Conservation (phyloP, 805 yeast species). For the Metschnikowia gelsemii region DNA sequence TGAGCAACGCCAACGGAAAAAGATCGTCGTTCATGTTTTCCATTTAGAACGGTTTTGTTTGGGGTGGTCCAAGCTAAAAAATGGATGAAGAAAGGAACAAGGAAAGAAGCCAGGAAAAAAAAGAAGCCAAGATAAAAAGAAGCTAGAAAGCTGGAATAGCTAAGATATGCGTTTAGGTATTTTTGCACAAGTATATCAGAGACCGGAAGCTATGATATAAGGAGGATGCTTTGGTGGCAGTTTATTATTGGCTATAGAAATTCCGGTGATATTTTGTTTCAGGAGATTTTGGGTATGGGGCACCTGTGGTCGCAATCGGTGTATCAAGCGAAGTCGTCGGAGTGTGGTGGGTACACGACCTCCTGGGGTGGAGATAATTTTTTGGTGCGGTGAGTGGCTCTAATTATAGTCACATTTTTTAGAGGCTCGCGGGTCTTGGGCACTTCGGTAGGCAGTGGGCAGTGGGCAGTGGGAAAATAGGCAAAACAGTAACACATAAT, state of each 20-base stretch:
- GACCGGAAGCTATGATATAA: too few relatives aligned
- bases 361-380: background rate
- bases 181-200: too few relatives aligned
- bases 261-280: too few relatives aligned
- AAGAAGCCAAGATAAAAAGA: background rate
- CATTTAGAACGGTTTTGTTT: conserved; percentile 3
- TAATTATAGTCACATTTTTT: too few relatives aligned
- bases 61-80: too few relatives aligned
- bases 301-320: conserved; percentile 6
- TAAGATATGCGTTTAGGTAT: background rate
- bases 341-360: conserved; percentile 16
- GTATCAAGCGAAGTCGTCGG: conserved; percentile 9
- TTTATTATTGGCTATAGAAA: background rate
- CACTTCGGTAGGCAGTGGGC: too few relatives aligned
- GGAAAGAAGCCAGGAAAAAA: background rate
- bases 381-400: too few relatives aligned
- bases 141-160: background rate
- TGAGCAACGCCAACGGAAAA: conserved; percentile 90
- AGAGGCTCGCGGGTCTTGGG: too few relatives aligned
- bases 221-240: too few relatives aligned
- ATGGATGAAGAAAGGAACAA: too few relatives aligned
- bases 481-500: too few relatives aligned
- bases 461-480: too few relatives aligned
- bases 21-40: conserved; percentile 53
- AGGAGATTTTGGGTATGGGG: conserved; percentile 13